These are phyloP conservation scores for Gossypium schwendimanii DNA, from an alignment of 441 rosid genomes.

Conservation along the genomic window DNA sequence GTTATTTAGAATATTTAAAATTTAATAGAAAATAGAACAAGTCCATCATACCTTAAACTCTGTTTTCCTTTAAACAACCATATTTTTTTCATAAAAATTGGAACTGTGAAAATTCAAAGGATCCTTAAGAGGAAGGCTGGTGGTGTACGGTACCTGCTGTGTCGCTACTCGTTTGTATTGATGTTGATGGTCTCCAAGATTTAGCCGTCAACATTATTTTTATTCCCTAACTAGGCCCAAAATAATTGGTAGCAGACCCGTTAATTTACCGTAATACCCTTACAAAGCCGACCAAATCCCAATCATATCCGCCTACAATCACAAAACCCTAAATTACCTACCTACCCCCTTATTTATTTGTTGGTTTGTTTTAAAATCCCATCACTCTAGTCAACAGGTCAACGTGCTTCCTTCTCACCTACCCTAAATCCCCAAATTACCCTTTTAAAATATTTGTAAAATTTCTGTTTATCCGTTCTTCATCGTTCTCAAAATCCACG, in stretches of 20 bases:
- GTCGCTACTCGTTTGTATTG: not conserved
- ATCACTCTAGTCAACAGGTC: constrained; percentile 15
- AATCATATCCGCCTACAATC: not conserved
- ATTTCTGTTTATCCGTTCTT: constrained; percentile 4
- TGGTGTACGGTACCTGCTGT: not conserved
- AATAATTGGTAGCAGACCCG: not conserved
- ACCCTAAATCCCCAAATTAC: constrained; percentile 21
- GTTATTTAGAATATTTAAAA: too few species aligned
- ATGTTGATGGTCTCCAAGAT: not conserved
- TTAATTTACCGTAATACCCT: not conserved
- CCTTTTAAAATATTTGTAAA: not conserved
- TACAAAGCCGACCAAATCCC: not conserved
- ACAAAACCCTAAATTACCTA: not conserved
- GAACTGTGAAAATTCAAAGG: not conserved
- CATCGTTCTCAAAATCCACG: constrained; percentile 15
- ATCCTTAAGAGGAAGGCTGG: not conserved
- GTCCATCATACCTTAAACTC: too few species aligned
- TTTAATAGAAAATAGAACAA: too few species aligned
- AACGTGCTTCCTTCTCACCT: not conserved
- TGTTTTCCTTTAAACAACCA: too few species aligned
- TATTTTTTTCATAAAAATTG: not conserved
- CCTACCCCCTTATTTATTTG: not conserved
- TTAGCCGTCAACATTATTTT: not conserved
- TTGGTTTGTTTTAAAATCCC: not conserved
- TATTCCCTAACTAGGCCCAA: not conserved